Evolutionary conservation across 2,329 filamentous ascomycete species (phyloP).

Genomic region (Leptographium galeiforme): DNA sequence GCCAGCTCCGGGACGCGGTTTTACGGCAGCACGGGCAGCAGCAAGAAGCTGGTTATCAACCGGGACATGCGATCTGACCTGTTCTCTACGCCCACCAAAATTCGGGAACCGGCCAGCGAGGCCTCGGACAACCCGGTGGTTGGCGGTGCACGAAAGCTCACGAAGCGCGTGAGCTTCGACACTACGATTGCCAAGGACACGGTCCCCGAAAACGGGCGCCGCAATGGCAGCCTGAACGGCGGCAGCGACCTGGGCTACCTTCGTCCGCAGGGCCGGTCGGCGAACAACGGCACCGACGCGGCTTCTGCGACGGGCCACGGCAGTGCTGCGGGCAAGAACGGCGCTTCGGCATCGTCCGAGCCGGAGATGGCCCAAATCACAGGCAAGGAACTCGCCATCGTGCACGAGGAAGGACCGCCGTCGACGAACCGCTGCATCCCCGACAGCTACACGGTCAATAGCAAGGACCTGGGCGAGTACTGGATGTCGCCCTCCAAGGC

Average conservation of each 20-base stretch:
- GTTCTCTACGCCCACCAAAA: constrained; percentile 47
- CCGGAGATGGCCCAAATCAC: constrained; percentile 57
- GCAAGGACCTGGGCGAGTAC: constrained; percentile 48
- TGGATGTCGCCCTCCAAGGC: constrained; percentile 70
- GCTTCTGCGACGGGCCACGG: constrained; percentile 15
- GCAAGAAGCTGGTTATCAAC: constrained; percentile 91
- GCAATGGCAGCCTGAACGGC: constrained; percentile 17
- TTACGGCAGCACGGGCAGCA: constrained; percentile 53
- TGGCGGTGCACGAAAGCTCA: constrained; percentile 37
- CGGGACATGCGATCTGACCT: constrained; percentile 66
- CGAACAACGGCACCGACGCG: constrained; percentile 29
- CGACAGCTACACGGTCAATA: constrained; percentile 19
- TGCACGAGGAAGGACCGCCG: constrained; percentile 49
- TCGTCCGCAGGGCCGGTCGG: constrained; percentile 33
- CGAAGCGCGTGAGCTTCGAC: constrained; percentile 90
- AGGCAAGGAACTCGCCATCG: constrained; percentile 64
- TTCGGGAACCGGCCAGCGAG: constrained; percentile 25
- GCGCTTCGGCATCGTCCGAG: not conserved
- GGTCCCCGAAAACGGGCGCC: constrained; percentile 8
- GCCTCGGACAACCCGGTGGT: constrained; percentile 19
- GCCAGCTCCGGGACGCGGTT: constrained; percentile 49
- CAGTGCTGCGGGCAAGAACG: constrained; percentile 12
- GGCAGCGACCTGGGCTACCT: constrained; percentile 47
- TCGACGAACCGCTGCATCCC: constrained; percentile 14
- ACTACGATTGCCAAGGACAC: constrained; percentile 37